Conservation (phyloP, 768 basidiomycete genomes). For the Rhodocollybia butyracea region DNA sequence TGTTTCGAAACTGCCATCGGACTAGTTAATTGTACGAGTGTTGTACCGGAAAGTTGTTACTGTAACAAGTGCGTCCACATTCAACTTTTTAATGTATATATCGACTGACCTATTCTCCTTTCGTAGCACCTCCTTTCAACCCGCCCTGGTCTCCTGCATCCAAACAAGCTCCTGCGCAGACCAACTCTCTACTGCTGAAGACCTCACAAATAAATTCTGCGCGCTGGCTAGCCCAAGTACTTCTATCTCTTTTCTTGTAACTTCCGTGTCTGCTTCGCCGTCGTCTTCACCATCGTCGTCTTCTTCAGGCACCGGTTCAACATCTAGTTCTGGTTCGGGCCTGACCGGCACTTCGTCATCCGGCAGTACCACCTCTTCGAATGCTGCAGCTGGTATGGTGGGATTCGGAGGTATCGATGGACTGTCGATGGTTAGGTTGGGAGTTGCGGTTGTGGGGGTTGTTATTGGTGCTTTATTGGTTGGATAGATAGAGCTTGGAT, state of each 20-base stretch:
- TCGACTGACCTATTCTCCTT: background rate
- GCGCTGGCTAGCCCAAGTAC: constrained; percentile 2
- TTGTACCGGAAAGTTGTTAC: constrained; percentile 1
- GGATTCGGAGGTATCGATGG: background rate
- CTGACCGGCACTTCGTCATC: background rate
- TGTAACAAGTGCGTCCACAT: constrained; percentile 1
- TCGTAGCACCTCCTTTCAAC: background rate
- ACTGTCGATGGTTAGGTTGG: background rate
- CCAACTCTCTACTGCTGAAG: background rate
- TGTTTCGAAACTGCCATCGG: constrained; percentile 1
- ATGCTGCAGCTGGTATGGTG: background rate
- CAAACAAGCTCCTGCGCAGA: background rate
- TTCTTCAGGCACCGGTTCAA: background rate
- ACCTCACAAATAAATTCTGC: constrained; percentile 2
- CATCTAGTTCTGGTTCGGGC: background rate
- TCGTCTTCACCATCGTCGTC: background rate
- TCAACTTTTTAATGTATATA: background rate
- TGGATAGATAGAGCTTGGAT: too few species aligned
- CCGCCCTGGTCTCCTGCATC: background rate
- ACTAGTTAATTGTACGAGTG: background rate
- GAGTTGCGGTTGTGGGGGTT: background rate
- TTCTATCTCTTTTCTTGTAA: background rate
- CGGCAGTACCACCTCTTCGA: background rate
- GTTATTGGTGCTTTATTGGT: background rate
- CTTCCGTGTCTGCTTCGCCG: background rate